Evolutionary conservation across 257 asterid species (phyloP).

Genomic region (Nicotiana obtusifolia): DNA sequence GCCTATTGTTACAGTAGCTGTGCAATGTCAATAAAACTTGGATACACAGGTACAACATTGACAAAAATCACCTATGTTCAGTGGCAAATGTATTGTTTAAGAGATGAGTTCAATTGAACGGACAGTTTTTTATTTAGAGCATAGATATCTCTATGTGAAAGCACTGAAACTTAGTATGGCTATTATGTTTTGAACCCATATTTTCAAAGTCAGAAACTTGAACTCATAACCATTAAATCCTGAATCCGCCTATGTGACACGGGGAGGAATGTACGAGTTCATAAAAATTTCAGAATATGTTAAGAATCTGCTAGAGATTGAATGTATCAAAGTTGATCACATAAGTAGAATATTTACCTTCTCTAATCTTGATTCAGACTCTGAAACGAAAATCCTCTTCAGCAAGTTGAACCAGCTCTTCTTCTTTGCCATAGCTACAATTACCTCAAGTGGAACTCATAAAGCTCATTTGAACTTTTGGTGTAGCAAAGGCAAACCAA

Average conservation of each 20-base stretch:
- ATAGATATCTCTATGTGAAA: background rate
- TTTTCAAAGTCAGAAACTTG: background rate
- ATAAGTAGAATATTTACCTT: slow-evolving; percentile 36
- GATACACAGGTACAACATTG: background rate
- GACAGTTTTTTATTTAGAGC: background rate
- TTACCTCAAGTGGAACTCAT: background rate
- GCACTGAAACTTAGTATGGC: background rate
- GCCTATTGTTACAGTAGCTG: slow-evolving; percentile 32
- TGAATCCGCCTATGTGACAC: background rate
- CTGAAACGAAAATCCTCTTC: slow-evolving; percentile 59
- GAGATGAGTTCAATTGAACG: background rate
- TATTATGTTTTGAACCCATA: background rate
- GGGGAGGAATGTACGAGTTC: background rate
- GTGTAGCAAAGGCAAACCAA: background rate
- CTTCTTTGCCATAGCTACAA: slow-evolving; percentile 57
- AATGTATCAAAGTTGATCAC: slow-evolving; percentile 10
- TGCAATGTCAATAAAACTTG: background rate
- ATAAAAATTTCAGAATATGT: background rate
- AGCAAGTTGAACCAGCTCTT: slow-evolving; percentile 58
- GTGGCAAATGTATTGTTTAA: background rate
- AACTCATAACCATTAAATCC: background rate
- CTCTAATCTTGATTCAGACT: slow-evolving; percentile 46
- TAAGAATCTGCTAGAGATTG: background rate
- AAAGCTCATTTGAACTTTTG: background rate
- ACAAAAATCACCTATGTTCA: background rate